phyloP scores from a whole-genome alignment of 2,329 filamentous ascomycete genomes.

The Acarospora socialis region DNA sequence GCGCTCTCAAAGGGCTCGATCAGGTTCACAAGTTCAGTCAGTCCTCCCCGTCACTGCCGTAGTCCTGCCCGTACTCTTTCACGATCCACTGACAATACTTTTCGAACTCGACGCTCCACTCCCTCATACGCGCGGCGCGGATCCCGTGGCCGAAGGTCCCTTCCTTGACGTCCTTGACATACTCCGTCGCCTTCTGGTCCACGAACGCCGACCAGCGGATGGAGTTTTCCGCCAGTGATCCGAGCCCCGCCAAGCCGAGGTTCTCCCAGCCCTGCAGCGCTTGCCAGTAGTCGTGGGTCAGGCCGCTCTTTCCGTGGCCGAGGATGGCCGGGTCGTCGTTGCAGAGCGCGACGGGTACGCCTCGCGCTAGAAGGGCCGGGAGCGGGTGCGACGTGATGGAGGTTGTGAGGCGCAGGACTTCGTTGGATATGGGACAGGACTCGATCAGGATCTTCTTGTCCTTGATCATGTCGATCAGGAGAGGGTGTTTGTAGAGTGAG shows the following conservation, averaged over 20 bases:
- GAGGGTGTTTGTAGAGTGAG: constrained; percentile 78
- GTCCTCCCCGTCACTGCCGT: constrained; percentile 26
- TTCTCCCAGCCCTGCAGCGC: constrained; percentile 85
- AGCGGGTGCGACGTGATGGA: constrained; percentile 67
- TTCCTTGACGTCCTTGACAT: constrained; percentile 57
- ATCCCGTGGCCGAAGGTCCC: constrained; percentile 57
- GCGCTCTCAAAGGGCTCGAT: neutral
- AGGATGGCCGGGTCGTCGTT: constrained; percentile 87
- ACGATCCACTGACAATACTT: constrained; percentile 84
- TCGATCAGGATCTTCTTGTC: constrained; percentile 80
- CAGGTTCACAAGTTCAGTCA: neutral
- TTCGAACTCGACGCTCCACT: constrained; percentile 77
- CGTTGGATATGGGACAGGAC: constrained; percentile 81
- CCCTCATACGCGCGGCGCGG: constrained; percentile 57
- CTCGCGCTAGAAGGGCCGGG: constrained; percentile 69
- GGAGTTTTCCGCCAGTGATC: constrained; percentile 80
- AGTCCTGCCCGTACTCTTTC: constrained; percentile 50
- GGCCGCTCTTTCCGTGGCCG: constrained; percentile 65
- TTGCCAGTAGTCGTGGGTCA: constrained; percentile 93
- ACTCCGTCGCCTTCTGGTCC: constrained; percentile 56
- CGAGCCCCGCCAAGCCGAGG: constrained; percentile 72
- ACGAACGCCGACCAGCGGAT: constrained; percentile 82
- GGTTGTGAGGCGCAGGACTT: constrained; percentile 65
- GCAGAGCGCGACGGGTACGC: constrained; percentile 68
- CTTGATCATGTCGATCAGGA: constrained; percentile 77